Conservation (phyloP, 805 yeast species). For the Metschnikowia gelsemii region DNA sequence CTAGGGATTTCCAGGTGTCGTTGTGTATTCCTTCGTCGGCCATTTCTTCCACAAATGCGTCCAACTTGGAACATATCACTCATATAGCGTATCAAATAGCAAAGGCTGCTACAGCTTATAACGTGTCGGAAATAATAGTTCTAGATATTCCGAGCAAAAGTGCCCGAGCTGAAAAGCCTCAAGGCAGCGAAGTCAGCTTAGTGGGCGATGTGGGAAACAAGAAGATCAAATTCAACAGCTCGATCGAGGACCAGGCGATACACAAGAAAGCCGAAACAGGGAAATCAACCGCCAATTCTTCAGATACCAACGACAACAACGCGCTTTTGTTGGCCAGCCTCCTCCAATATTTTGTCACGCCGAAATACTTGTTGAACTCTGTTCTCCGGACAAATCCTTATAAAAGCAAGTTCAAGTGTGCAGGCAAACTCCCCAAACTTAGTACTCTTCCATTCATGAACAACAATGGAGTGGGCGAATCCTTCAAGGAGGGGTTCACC, state of each 20-base stretch:
- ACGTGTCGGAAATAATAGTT: conserved; percentile 72
- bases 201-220: conserved; percentile 27
- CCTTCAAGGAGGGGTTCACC: conserved; percentile 64
- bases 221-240: conserved; percentile 33
- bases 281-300: conserved; percentile 16
- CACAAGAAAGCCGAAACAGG: conserved; percentile 9
- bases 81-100: conserved; percentile 76
- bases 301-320: conserved; percentile 27
- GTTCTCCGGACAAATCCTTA: conserved; percentile 50
- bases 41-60: conserved; percentile 54
- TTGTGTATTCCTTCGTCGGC: conserved; percentile 74
- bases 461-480: conserved; percentile 35
- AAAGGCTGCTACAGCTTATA: conserved; percentile 64
- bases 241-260: conserved; percentile 30
- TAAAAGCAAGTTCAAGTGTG: conserved; percentile 54
- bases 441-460: conserved; percentile 74
- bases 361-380: conserved; percentile 70
- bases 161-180: conserved; percentile 21
- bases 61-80: conserved; percentile 71
- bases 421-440: conserved; percentile 67
- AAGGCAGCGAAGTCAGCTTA: conserved; percentile 20
- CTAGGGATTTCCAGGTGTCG: conserved; percentile 30
- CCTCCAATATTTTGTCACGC: conserved; percentile 79
- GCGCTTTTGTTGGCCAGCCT: conserved; percentile 63
- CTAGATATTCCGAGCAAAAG: conserved; percentile 48